Percentiles rank a stretch among this genome's conserved stretches.
phyloP scores from a whole-genome alignment of 2,329 filamentous ascomycete species.

The Plectosphaerella plurivora region DNA sequence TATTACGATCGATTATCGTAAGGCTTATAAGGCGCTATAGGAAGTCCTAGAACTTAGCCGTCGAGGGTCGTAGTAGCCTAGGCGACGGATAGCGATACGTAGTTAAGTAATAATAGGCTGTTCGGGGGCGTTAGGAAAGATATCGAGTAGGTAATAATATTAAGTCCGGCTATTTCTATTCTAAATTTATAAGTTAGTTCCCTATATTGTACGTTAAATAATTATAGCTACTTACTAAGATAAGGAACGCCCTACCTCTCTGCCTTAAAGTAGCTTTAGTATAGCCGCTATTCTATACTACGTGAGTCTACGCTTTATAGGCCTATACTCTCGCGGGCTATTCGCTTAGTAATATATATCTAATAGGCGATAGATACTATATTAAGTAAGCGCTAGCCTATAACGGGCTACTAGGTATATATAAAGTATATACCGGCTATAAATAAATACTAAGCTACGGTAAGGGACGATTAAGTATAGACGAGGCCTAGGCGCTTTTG shows the following conservation, averaged over 20 bases:
- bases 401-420: constrained; percentile 9
- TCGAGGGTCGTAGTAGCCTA: neutral
- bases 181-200: constrained; percentile 5
- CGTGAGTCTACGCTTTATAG: constrained; percentile 1
- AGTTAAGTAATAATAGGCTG: neutral
- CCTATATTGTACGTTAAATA: neutral
- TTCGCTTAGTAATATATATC: constrained; percentile 7
- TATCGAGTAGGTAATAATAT: constrained; percentile 3
- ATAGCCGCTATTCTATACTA: constrained; percentile 21
- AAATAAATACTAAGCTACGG: constrained; percentile 10
- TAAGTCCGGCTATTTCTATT: constrained; percentile 2
- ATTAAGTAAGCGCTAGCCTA: constrained; percentile 9
- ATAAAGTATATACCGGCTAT: constrained; percentile 10
- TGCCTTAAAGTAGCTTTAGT: constrained; percentile 28
- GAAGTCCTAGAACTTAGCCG: neutral
- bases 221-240: neutral
- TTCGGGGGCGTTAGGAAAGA: constrained; percentile 3
- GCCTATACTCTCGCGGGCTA: neutral
- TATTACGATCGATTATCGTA: constrained; percentile 2
- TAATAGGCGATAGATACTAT: constrained; percentile 3
- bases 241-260: constrained; percentile 11
- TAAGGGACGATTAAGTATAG: constrained; percentile 6
- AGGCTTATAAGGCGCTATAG: neutral
- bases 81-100: neutral
- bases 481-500: constrained; percentile 9